A percentile compares a stretch with the other conserved stretches of the same genome.
phyloP scores from a whole-genome alignment of 148 eudicot species.

The Nyssa sinensis region DNA sequence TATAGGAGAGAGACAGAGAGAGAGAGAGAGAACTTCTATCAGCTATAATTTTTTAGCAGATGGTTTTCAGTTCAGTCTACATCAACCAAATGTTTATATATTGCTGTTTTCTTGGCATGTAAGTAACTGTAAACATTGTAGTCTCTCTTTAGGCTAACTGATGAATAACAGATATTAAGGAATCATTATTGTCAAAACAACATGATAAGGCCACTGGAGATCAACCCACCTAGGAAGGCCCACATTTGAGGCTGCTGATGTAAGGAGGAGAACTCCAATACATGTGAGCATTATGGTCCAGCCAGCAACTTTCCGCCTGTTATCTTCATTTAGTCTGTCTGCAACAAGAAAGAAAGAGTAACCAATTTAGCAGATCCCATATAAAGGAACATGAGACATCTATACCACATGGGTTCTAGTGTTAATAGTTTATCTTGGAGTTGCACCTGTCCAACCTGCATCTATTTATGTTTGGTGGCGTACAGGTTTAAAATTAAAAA shows the following conservation, averaged over 20 bases:
- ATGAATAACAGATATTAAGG: background rate
- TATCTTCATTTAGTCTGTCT: conserved; percentile 54
- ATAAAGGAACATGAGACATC: background rate
- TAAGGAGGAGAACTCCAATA: conserved; percentile 69
- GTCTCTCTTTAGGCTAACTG: too few species aligned
- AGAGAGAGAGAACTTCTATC: too few species aligned
- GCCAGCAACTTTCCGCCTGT: conserved; percentile 82
- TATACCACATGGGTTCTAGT: background rate
- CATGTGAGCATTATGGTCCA: conserved; percentile 82
- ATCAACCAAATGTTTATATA: background rate
- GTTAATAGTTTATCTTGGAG: background rate
- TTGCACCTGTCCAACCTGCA: background rate
- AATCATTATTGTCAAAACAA: background rate
- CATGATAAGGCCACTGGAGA: background rate
- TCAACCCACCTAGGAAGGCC: conserved; percentile 60
- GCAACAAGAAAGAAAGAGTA: conserved; percentile 20
- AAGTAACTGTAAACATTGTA: background rate
- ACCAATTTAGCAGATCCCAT: background rate
- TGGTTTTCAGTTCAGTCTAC: background rate
- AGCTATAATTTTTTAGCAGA: too few species aligned
- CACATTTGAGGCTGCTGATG: conserved; percentile 63
- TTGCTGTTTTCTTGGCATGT: background rate
- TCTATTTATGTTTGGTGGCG: background rate
- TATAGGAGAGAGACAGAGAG: too few species aligned
- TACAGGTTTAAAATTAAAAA: background rate